Conservation (phyloP, 768 basidiomycete genomes). For the Macrolepiota dolichaula region DNA sequence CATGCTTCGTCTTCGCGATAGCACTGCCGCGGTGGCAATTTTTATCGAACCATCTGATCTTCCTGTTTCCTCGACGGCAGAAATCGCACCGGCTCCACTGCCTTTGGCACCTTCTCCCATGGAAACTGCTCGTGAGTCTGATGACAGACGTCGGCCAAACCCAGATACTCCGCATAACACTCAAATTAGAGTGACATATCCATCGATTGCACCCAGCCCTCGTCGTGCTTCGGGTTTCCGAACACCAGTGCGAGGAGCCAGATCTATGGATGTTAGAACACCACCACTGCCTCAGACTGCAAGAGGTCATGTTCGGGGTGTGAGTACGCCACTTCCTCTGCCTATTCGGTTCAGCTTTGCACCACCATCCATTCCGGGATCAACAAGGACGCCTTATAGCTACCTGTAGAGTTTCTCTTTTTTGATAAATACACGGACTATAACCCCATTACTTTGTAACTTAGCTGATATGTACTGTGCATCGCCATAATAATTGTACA, state of each 20-base stretch:
- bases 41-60: not conserved
- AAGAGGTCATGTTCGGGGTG: not conserved
- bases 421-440: too few relatives aligned
- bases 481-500: too few relatives aligned
- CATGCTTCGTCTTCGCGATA: not conserved
- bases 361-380: constrained; percentile 6
- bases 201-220: not conserved
- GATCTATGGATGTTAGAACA: not conserved
- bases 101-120: not conserved
- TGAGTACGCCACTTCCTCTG: constrained; percentile 2
- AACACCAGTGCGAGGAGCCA: not conserved
- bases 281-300: not conserved
- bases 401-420: not conserved
- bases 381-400: not conserved
- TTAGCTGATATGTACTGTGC: too few relatives aligned
- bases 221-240: not conserved
- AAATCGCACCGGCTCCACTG: not conserved
- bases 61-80: not conserved
- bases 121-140: not conserved
- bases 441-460: too few relatives aligned
- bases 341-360: constrained; percentile 6
- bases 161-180: not conserved
- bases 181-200: not conserved
- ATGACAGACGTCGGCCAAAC: not conserved
- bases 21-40: not conserved